These are phyloP conservation scores for Leucosporidium scottii DNA, from an alignment of 768 basidiomycete species.

Conservation along the genomic window DNA sequence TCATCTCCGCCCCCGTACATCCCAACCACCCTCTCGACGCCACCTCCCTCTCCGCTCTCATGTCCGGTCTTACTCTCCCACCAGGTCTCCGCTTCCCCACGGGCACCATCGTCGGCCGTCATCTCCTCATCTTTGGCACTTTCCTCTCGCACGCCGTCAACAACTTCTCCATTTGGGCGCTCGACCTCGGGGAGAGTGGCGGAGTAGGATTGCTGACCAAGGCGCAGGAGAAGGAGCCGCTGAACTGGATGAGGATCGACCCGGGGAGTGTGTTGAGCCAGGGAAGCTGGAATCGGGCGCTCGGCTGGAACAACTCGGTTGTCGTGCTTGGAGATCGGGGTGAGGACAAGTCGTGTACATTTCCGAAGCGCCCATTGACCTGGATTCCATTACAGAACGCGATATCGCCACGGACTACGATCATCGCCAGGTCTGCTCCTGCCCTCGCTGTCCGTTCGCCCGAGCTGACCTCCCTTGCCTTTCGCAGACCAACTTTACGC, in stretches of 20 bases:
- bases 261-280: slow-evolving; percentile 73
- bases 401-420: slow-evolving; percentile 90
- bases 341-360: too few species aligned
- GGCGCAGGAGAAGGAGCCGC: slow-evolving; percentile 45
- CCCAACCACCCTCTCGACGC: slow-evolving; percentile 69
- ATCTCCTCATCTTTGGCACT: slow-evolving; percentile 89
- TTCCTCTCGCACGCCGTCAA: slow-evolving; percentile 91
- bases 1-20: slow-evolving; percentile 53
- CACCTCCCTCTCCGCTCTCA: slow-evolving; percentile 68
- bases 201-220: slow-evolving; percentile 33
- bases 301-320: slow-evolving; percentile 79
- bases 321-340: slow-evolving; percentile 79
- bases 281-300: slow-evolving; percentile 93
- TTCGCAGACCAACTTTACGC: slow-evolving; percentile 64
- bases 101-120: slow-evolving; percentile 80
- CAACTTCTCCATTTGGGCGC: slow-evolving; percentile 92
- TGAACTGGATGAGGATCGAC: slow-evolving; percentile 83
- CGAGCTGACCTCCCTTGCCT: slow-evolving; percentile 30
- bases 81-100: slow-evolving; percentile 95
- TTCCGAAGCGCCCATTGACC: too few species aligned
- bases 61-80: slow-evolving; percentile 70
- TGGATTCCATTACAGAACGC: slow-evolving; percentile 48
- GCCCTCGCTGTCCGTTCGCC: not conserved
- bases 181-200: slow-evolving; percentile 57
- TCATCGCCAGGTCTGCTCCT: slow-evolving; percentile 42